phyloP scores from a whole-genome alignment of 2,329 filamentous ascomycete species.

The Fusarium tuaranense region DNA sequence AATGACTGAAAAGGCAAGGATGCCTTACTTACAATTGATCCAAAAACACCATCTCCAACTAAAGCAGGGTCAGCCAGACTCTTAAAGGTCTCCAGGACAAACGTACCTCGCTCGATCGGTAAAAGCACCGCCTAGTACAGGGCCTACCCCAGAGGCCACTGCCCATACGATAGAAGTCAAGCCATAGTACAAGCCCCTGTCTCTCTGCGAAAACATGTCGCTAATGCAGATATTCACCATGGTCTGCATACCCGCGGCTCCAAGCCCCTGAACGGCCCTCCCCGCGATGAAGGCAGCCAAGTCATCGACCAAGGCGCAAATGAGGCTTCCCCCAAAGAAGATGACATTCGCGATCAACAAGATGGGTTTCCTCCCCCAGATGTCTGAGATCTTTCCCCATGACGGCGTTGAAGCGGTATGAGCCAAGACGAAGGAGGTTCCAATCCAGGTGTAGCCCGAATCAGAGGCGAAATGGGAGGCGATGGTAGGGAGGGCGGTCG shows the following conservation, averaged over 20 bases:
- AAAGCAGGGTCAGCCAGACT: neutral
- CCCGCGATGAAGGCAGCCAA: constrained; percentile 55
- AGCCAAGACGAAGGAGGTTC: constrained; percentile 77
- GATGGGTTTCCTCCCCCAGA: constrained; percentile 68
- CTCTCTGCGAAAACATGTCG: constrained; percentile 61
- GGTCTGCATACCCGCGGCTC: constrained; percentile 63
- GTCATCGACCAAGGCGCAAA: constrained; percentile 59
- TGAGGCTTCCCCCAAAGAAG: constrained; percentile 64
- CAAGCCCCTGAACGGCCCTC: constrained; percentile 63
- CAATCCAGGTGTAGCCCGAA: constrained; percentile 82
- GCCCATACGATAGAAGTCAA: constrained; percentile 77
- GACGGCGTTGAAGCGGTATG: constrained; percentile 75
- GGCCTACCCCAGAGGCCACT: constrained; percentile 73
- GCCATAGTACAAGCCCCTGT: constrained; percentile 65
- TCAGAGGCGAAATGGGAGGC: constrained; percentile 68
- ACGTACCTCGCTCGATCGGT: constrained; percentile 67
- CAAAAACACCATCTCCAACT: constrained; percentile 62
- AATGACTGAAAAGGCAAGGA: fast-evolving
- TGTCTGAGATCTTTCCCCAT: constrained; percentile 75
- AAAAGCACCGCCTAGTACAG: constrained; percentile 73
- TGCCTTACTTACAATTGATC: constrained; percentile 59
- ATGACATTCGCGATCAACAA: constrained; percentile 59
- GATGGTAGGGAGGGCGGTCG: constrained; percentile 72
- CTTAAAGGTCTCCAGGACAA: fast-evolving
- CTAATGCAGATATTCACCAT: constrained; percentile 66